These are phyloP conservation scores for Scutellaria minor DNA, from an alignment of 257 asterid genomes.

Conservation along the genomic window DNA sequence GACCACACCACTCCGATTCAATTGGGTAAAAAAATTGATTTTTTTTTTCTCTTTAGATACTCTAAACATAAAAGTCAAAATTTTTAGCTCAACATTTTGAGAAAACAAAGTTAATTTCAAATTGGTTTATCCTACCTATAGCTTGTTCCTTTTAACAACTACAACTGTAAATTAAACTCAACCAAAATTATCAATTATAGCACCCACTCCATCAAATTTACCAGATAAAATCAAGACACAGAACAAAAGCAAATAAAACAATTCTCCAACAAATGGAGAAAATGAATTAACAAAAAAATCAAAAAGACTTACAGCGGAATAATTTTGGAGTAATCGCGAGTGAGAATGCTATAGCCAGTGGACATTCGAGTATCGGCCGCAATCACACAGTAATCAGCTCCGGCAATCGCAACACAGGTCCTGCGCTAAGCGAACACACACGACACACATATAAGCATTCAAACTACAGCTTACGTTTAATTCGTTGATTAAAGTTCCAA, in stretches of 20 bases:
- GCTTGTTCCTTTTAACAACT: slow-evolving; percentile 1
- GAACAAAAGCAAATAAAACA: slow-evolving; percentile 11
- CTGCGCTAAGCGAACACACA: slow-evolving; percentile 45
- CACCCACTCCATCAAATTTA: slow-evolving; percentile 6
- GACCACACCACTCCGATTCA: not conserved
- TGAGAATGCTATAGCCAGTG: slow-evolving; percentile 75
- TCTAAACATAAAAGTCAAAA: not conserved
- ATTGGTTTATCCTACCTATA: not conserved
- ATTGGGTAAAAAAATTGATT: not conserved
- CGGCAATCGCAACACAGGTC: slow-evolving; percentile 93
- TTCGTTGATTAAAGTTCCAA: not conserved
- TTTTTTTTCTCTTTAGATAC: slow-evolving; percentile 1
- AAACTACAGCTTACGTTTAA: not conserved
- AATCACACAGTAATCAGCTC: slow-evolving; percentile 91
- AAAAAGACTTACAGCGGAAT: slow-evolving; percentile 58
- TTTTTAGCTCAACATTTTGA: too few species aligned
- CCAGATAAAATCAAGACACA: not conserved
- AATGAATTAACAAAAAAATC: not conserved
- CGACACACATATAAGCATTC: slow-evolving; percentile 1
- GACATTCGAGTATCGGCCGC: slow-evolving; percentile 97
- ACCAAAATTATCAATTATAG: not conserved
- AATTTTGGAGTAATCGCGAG: slow-evolving; percentile 96
- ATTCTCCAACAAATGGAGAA: not conserved
- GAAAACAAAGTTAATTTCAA: not conserved
- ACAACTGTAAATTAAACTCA: slow-evolving; percentile 8